Evolutionary conservation across 164 flowering plant species (phyloP).

Genomic region (Brasenia schreberi): DNA sequence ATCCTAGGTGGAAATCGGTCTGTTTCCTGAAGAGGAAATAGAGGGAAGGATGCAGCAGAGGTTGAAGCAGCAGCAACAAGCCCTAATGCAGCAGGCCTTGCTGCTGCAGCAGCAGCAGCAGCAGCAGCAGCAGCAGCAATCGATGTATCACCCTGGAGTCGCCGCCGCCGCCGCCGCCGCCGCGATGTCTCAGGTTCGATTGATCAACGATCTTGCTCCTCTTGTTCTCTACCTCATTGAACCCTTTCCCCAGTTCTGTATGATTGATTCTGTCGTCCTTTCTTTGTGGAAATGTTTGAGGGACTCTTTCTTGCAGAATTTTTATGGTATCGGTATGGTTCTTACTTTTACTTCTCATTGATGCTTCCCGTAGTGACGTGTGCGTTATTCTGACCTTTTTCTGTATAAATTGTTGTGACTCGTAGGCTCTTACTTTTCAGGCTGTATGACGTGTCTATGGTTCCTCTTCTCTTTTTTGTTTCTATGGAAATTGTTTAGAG

Average conservation of each 20-base stretch:
- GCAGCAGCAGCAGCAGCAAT: conserved; percentile 49
- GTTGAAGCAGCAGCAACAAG: conserved; percentile 62
- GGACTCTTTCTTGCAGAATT: neutral
- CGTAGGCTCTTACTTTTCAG: too few relatives aligned
- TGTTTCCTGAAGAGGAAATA: neutral
- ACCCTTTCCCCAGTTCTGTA: neutral
- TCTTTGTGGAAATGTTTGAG: neutral
- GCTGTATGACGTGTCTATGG: too few relatives aligned
- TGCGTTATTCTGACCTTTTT: too few relatives aligned
- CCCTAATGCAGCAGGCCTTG: conserved; percentile 14
- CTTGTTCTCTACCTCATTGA: neutral
- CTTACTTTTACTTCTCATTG: neutral
- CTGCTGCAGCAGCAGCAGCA: conserved; percentile 58
- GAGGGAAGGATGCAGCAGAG: conserved; percentile 42
- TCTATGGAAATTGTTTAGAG: neutral
- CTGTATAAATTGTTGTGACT: too few relatives aligned
- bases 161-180: conserved; percentile 22
- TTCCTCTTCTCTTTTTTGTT: neutral
- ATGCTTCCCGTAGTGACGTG: too few relatives aligned
- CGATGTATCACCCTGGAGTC: conserved; percentile 24
- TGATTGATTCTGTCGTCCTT: neutral
- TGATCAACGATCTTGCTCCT: neutral
- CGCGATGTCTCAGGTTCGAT: conserved; percentile 26
- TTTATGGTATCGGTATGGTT: neutral
- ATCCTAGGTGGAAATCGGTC: neutral